Base-by-base conservation (phyloP, 2,329 filamentous ascomycete genomes). In the Magnaporthiopsis poae region DNA sequence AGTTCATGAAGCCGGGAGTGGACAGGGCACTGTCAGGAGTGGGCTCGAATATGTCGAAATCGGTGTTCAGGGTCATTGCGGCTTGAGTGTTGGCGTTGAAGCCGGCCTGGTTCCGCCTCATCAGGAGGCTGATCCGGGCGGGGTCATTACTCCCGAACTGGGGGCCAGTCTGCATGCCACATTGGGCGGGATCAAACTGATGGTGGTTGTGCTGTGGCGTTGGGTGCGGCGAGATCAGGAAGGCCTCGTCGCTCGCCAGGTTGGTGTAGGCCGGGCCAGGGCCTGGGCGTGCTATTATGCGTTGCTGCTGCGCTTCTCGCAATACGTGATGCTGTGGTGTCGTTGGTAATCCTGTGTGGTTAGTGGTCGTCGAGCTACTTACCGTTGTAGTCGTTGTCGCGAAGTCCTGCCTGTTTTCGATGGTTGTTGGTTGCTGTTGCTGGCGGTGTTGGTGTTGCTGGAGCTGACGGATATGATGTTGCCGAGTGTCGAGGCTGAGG, bases 241-340 rank as follows among this genome's bases (percentile, higher is more conserved):
- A 88, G 77, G 79, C 82, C 74, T 85, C 85, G 78, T 79, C 80
- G 68, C 75, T 73, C 70, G 70, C 70, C 67, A 69, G 70, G 69
- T 71, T 68, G 69, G 66, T 66, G 52, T 68, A 68, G 67, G 78
- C 73, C 74, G 78, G 78, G 68, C 70, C 68, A 67, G 76, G 83
- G 85, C 89, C 88, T 86, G 89, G 89, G 87, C 90, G 88, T 86
- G 86, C 86, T 56, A 56, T 56, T 85, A 87, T 85, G 85, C 86
- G 87, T 83, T 92, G 90, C 88, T 91, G 87, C 86, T 94, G 91
- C 88, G 89, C 85, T 90, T 91, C 90, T 89, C 89, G 90, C 88
- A 92, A 85, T 81, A 87, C 84, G 85, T 62, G 61, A 62, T 92
- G 89, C 86, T 93, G 90, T 85, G 81, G 80, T 80, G 80, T 84